Percentiles rank a stretch among this genome's conserved stretches.
Conservation (phyloP, 2,329 filamentous ascomycete genomes). For the Colletotrichum musae region DNA sequence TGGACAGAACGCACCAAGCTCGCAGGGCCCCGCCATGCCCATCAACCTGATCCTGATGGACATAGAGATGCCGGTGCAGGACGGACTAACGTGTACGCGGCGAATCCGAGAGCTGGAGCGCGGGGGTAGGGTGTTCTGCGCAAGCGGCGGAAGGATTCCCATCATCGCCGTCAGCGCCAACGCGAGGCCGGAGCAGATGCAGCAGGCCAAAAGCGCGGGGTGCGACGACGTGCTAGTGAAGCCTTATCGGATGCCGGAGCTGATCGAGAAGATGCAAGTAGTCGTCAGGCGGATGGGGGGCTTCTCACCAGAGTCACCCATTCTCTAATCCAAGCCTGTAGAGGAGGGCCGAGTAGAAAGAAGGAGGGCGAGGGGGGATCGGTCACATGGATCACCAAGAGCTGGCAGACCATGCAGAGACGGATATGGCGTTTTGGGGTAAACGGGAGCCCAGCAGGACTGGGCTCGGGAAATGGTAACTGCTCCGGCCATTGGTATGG, state of each 20-base stretch:
- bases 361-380: neutral
- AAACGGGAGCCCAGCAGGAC: constrained; percentile 29
- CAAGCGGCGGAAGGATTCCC: constrained; percentile 66
- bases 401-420: constrained; percentile 27
- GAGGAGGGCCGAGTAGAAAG: neutral
- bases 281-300: constrained; percentile 55
- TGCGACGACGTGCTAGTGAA: constrained; percentile 80
- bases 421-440: constrained; percentile 31
- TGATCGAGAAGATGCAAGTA: constrained; percentile 71
- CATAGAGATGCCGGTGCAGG: constrained; percentile 82
- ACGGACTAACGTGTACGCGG: constrained; percentile 76
- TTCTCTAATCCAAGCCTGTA: constrained; percentile 1
- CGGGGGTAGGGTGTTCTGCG: constrained; percentile 62
- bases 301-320: constrained; percentile 30
- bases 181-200: constrained; percentile 73
- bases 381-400: constrained; percentile 28
- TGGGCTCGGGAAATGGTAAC: constrained; percentile 25
- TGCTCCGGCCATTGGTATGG: constrained; percentile 21
- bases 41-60: constrained; percentile 81
- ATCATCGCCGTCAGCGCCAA: constrained; percentile 80
- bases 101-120: constrained; percentile 75
- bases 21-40: constrained; percentile 46
- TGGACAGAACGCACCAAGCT: neutral
- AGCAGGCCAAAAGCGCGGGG: constrained; percentile 64
- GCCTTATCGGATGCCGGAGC: constrained; percentile 75